Percentiles rank a stretch among this genome's conserved stretches.
Evolutionary conservation across 2,329 filamentous ascomycete species (phyloP).

Genomic region (Aspergillus fischeri): DNA sequence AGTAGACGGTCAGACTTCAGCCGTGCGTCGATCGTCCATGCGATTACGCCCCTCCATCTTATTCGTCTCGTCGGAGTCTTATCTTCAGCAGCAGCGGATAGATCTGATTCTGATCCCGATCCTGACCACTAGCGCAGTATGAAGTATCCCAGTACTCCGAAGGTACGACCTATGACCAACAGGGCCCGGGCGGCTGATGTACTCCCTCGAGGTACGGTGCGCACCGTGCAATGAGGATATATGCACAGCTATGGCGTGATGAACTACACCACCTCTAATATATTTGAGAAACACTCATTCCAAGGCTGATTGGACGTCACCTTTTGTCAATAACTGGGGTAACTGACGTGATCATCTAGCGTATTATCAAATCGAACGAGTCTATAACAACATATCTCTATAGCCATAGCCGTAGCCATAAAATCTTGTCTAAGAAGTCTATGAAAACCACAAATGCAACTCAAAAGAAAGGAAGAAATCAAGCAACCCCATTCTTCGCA

Average conservation of each 20-base stretch:
- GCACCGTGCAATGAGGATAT: background rate
- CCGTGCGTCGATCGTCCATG: background rate
- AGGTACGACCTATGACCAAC: too few species aligned
- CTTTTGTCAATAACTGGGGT: background rate
- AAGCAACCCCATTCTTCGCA: conserved; percentile 4
- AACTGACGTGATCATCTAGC: background rate
- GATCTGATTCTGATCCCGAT: background rate
- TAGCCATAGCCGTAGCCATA: background rate
- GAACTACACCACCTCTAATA: background rate
- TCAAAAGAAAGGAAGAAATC: background rate
- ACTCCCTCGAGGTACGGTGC: too few species aligned
- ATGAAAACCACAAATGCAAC: background rate
- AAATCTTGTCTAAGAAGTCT: background rate
- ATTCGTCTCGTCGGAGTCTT: background rate
- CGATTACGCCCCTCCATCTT: background rate
- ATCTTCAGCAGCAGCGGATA: background rate
- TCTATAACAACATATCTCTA: too few species aligned
- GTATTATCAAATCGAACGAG: background rate
- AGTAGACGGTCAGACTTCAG: background rate
- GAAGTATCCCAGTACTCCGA: background rate
- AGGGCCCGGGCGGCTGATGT: too few species aligned
- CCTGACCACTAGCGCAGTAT: background rate
- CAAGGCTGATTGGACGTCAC: background rate
- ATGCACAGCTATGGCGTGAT: background rate
- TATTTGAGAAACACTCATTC: background rate